Evolutionary conservation across 306 rosid genomes (phyloP).

Genomic region (Argentina anserina): DNA sequence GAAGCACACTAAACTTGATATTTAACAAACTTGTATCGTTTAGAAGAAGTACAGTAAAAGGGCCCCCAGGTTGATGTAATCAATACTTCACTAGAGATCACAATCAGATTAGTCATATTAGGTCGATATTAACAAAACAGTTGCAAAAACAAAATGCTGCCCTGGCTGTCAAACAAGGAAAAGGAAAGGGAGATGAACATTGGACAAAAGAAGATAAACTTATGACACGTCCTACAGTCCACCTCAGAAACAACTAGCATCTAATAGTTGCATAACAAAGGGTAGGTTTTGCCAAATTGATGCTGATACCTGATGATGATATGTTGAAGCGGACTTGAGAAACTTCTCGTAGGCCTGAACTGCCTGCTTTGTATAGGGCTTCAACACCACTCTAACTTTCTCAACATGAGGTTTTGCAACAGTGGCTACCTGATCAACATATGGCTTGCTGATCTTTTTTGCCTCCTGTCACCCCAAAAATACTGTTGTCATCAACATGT

Average conservation of each 20-base stretch:
- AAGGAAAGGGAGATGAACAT: not conserved
- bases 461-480: slow-evolving; percentile 60
- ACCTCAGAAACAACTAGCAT: not conserved
- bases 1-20: not conserved
- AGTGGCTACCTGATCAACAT: slow-evolving; percentile 75
- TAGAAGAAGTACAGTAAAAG: not conserved
- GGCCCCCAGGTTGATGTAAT: not conserved
- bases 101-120: not conserved
- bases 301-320: slow-evolving; percentile 68
- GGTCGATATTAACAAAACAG: not conserved
- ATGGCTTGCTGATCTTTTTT: slow-evolving; percentile 77
- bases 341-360: slow-evolving; percentile 66
- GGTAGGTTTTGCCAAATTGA: not conserved
- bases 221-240: not conserved
- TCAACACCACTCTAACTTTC: slow-evolving; percentile 58
- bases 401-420: slow-evolving; percentile 81
- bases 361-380: slow-evolving; percentile 60
- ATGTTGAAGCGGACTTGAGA: slow-evolving; percentile 73
- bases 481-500: slow-evolving; percentile 22
- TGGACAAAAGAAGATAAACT: not conserved
- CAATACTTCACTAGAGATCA: not conserved
- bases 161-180: not conserved
- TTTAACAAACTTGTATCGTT: not conserved
- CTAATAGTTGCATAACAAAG: not conserved
- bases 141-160: not conserved